Evolutionary conservation across 805 yeast species (phyloP).

Genomic region (Wickerhamomyces sydowiorum): DNA sequence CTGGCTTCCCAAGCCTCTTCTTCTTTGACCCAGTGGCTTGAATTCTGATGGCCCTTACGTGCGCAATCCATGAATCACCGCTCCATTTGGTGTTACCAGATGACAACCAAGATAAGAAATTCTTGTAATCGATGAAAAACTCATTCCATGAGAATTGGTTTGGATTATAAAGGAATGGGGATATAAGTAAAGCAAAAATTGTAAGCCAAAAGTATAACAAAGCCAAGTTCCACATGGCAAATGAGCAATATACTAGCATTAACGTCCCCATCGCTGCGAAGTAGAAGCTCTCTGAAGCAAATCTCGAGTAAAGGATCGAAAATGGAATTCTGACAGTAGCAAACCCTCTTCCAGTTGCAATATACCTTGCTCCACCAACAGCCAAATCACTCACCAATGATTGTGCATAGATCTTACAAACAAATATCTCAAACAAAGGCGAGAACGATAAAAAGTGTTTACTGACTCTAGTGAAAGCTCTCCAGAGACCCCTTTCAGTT

Average conservation of each 20-base stretch:
- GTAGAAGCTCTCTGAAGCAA: constrained; percentile 62
- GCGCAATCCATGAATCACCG: constrained; percentile 39
- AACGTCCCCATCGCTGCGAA: constrained; percentile 51
- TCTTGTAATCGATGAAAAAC: constrained; percentile 54
- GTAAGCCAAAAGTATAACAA: constrained; percentile 62
- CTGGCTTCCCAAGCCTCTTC: constrained; percentile 30
- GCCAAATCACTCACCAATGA: constrained; percentile 63
- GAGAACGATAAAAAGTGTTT: constrained; percentile 69
- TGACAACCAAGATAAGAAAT: constrained; percentile 36
- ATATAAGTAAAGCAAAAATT: constrained; percentile 43
- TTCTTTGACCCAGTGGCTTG: constrained; percentile 52
- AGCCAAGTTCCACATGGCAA: constrained; percentile 56
- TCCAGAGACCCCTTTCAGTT: constrained; percentile 70
- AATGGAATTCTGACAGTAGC: constrained; percentile 71
- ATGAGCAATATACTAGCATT: constrained; percentile 49
- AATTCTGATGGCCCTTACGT: constrained; percentile 44
- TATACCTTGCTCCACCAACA: constrained; percentile 77
- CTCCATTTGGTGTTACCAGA: constrained; percentile 41
- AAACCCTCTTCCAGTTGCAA: constrained; percentile 79
- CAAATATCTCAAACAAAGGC: constrained; percentile 75
- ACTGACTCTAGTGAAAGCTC: constrained; percentile 54
- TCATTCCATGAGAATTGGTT: constrained; percentile 61
- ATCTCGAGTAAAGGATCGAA: constrained; percentile 58
- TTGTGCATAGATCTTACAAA: constrained; percentile 69
- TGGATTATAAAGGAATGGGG: constrained; percentile 63